phyloP scores from a whole-genome alignment of 2,329 filamentous ascomycete genomes.

The Macrophomina pseudophaseolina region DNA sequence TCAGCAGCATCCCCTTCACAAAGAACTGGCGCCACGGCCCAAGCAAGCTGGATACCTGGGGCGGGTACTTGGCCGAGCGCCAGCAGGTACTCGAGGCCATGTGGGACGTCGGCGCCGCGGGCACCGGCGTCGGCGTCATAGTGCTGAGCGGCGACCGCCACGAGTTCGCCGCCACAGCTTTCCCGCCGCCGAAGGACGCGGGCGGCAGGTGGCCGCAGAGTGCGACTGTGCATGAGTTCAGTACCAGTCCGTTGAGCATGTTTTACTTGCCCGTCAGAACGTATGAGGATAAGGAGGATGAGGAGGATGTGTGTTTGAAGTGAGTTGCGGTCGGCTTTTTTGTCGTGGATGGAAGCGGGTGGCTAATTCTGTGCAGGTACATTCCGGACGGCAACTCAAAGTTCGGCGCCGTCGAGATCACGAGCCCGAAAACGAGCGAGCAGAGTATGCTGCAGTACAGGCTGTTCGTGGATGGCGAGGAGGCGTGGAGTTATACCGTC shows the following conservation, averaged over 20 bases:
- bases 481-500: slow-evolving; percentile 70
- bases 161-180: slow-evolving; percentile 89
- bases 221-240: slow-evolving; percentile 79
- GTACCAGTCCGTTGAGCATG: slow-evolving; percentile 87
- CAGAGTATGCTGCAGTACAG: slow-evolving; percentile 79
- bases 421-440: slow-evolving; percentile 65
- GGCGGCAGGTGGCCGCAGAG: slow-evolving; percentile 53
- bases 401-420: slow-evolving; percentile 82
- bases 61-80: slow-evolving; percentile 84
- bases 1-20: slow-evolving; percentile 91
- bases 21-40: slow-evolving; percentile 95
- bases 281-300: slow-evolving; percentile 72
- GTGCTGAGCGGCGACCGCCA: slow-evolving; percentile 92
- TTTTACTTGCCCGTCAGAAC: slow-evolving; percentile 88
- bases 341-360: neutral
- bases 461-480: slow-evolving; percentile 79
- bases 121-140: slow-evolving; percentile 73
- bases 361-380: slow-evolving; percentile 58
- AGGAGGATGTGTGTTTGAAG: slow-evolving; percentile 83
- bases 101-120: slow-evolving; percentile 78
- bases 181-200: slow-evolving; percentile 65
- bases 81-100: slow-evolving; percentile 82
- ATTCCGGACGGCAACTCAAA: slow-evolving; percentile 87
- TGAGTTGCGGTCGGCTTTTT: slow-evolving; percentile 53
- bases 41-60: slow-evolving; percentile 81